phyloP scores from a whole-genome alignment of 1,139 yeast species.

The Suhomyces atakaporum region DNA sequence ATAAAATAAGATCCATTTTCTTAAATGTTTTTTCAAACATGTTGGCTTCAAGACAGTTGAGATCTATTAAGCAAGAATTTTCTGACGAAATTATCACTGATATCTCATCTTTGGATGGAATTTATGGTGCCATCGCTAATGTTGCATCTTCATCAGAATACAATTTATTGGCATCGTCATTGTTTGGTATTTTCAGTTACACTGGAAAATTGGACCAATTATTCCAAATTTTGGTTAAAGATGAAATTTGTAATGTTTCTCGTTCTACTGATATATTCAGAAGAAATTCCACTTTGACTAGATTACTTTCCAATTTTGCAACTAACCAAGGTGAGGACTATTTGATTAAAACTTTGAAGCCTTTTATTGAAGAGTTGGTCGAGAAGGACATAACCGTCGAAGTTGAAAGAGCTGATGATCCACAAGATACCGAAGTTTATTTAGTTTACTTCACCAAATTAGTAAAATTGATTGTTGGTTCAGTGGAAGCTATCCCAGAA shows the following conservation, averaged over 20 bases:
- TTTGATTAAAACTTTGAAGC: conserved; percentile 53
- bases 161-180: conserved; percentile 60
- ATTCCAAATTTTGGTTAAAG: conserved; percentile 56
- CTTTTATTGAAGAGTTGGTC: conserved; percentile 55
- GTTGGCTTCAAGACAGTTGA: conserved; percentile 46
- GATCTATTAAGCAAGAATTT: conserved; percentile 26
- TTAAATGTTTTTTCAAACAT: conserved; percentile 73
- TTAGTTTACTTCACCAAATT: conserved; percentile 58
- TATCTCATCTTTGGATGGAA: conserved; percentile 29
- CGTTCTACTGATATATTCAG: conserved; percentile 74
- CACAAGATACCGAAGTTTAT: conserved; percentile 52
- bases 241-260: conserved; percentile 61
- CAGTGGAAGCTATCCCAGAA: conserved; percentile 62
- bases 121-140: conserved; percentile 60
- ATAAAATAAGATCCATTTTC: conserved; percentile 67
- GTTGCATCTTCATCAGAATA: conserved; percentile 60
- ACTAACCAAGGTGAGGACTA: conserved; percentile 65
- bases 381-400: conserved; percentile 58
- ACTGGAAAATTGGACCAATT: conserved; percentile 55
- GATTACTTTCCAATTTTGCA: conserved; percentile 71
- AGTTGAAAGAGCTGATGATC: conserved; percentile 56
- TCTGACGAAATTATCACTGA: conserved; percentile 26
- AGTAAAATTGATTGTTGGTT: conserved; percentile 60
- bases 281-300: conserved; percentile 80
- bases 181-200: conserved; percentile 63